Conservation (phyloP, 805 yeast species). For the Starmera quercuum region DNA sequence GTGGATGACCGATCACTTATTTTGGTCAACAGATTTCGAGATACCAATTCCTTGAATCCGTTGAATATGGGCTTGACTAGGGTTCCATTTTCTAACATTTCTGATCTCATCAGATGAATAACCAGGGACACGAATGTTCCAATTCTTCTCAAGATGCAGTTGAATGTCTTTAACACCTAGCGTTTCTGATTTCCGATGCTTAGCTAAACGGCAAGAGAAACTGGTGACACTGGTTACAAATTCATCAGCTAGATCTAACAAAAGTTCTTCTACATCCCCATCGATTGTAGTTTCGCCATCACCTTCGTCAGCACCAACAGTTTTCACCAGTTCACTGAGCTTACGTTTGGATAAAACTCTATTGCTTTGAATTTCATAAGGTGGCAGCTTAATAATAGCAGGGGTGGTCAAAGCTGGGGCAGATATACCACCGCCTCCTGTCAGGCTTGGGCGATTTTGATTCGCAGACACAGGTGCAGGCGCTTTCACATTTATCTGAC, state of each 20-base stretch:
- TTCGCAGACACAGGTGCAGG: slow-evolving; percentile 60
- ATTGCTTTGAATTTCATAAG: slow-evolving; percentile 74
- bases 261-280: slow-evolving; percentile 90
- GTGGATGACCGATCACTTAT: slow-evolving; percentile 14
- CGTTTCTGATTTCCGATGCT: slow-evolving; percentile 83
- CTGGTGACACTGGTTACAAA: slow-evolving; percentile 85
- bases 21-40: slow-evolving; percentile 44
- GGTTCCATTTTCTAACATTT: slow-evolving; percentile 63
- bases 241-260: slow-evolving; percentile 92
- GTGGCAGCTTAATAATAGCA: slow-evolving; percentile 64
- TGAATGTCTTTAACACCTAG: slow-evolving; percentile 88
- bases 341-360: slow-evolving; percentile 86
- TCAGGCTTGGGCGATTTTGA: slow-evolving; percentile 71
- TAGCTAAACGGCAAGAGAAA: slow-evolving; percentile 92
- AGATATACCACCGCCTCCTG: slow-evolving; percentile 76
- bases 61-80: slow-evolving; percentile 54
- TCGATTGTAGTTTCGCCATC: slow-evolving; percentile 87
- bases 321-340: slow-evolving; percentile 75
- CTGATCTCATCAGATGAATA: slow-evolving; percentile 87
- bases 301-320: slow-evolving; percentile 80
- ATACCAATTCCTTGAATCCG: slow-evolving; percentile 60
- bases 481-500: slow-evolving; percentile 54
- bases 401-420: slow-evolving; percentile 72
- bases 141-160: slow-evolving; percentile 82
- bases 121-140: slow-evolving; percentile 95